phyloP scores from a whole-genome alignment of 495 filamentous ascomycete genomes.

The Penicillium coprophilum region DNA sequence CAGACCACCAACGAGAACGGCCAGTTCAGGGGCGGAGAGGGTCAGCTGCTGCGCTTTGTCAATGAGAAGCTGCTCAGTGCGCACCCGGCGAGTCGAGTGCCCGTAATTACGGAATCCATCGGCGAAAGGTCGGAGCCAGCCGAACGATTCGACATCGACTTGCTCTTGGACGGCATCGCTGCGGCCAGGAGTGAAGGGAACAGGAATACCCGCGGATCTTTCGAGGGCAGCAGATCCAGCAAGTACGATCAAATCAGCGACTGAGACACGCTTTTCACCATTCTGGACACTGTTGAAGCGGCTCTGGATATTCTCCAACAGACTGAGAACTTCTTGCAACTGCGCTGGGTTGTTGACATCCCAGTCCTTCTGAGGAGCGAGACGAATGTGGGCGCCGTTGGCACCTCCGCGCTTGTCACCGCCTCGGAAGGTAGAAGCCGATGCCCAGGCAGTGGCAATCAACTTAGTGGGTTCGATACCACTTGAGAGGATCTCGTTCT shows the following conservation, averaged over 20 bases:
- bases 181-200: slow-evolving; percentile 49
- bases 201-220: slow-evolving; percentile 40
- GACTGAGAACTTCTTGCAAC: slow-evolving; percentile 54
- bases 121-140: slow-evolving; percentile 57
- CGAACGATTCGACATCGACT: slow-evolving; percentile 62
- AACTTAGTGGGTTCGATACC: slow-evolving; percentile 56
- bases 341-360: slow-evolving; percentile 63
- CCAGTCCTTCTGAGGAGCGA: slow-evolving; percentile 68
- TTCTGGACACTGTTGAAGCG: slow-evolving; percentile 54
- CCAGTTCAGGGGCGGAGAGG: slow-evolving; percentile 65
- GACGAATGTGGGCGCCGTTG: slow-evolving; percentile 71
- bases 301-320: slow-evolving; percentile 60
- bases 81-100: slow-evolving; percentile 53
- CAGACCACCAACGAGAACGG: slow-evolving; percentile 65
- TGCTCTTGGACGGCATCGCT: slow-evolving; percentile 60
- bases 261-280: slow-evolving; percentile 64
- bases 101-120: slow-evolving; percentile 79
- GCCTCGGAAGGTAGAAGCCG: slow-evolving; percentile 70
- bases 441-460: slow-evolving; percentile 64
- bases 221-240: slow-evolving; percentile 50
- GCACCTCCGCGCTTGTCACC: slow-evolving; percentile 75
- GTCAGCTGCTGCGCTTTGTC: slow-evolving; percentile 67
- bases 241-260: slow-evolving; percentile 71
- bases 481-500: slow-evolving; percentile 61
- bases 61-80: slow-evolving; percentile 63